These are phyloP conservation scores for Parathielavia appendiculata DNA, from an alignment of 495 filamentous ascomycete species.

Conservation along the genomic window DNA sequence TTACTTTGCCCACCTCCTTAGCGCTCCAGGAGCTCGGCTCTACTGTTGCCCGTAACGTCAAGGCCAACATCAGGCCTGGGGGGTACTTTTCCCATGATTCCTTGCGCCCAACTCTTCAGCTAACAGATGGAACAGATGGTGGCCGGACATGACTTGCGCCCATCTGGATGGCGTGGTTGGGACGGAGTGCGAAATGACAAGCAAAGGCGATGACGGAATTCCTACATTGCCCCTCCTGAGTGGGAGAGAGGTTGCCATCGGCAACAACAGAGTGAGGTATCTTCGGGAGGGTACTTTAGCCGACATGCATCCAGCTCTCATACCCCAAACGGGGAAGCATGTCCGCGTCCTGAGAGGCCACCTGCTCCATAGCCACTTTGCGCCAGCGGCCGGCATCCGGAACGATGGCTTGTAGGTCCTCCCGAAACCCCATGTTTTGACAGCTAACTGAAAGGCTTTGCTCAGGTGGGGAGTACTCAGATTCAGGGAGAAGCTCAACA, in stretches of 20 bases:
- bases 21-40: neutral
- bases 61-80: neutral
- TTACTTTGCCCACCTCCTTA: conserved; percentile 2
- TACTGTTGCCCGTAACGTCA: too few species aligned
- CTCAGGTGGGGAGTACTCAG: conserved; percentile 33
- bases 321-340: conserved; percentile 36
- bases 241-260: conserved; percentile 38
- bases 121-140: conserved; percentile 37
- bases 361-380: conserved; percentile 39
- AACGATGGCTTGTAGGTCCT: conserved; percentile 48
- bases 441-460: conserved; percentile 14
- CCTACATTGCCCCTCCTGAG: conserved; percentile 39
- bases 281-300: conserved; percentile 28
- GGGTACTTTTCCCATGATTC: neutral
- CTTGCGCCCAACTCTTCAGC: too few species aligned
- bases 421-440: neutral
- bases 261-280: conserved; percentile 31
- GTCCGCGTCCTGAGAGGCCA: conserved; percentile 43
- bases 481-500: conserved; percentile 37
- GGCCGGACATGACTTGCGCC: conserved; percentile 45
- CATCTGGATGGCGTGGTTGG: conserved; percentile 44
- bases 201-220: conserved; percentile 34
- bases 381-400: conserved; percentile 43
- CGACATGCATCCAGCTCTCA: conserved; percentile 37
- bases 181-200: conserved; percentile 31